Conservation (phyloP, 495 filamentous ascomycete species). For the Cetradonia linearis region DNA sequence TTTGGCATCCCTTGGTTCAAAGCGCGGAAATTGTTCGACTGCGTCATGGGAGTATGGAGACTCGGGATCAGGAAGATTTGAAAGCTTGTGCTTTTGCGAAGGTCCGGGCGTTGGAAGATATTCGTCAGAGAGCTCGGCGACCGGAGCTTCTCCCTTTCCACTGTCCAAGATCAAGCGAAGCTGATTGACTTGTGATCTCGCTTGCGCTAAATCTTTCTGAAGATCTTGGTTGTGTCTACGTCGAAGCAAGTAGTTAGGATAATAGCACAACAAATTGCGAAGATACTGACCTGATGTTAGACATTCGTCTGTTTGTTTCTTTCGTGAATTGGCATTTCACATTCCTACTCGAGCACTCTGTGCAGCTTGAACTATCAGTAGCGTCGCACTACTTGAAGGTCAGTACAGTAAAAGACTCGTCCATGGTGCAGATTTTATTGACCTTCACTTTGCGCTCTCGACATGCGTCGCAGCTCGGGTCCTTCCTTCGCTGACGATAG, state of each 20-base stretch:
- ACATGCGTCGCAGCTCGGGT: conserved; percentile 96
- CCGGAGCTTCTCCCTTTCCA: conserved; percentile 5
- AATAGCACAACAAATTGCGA: background rate
- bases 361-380: conserved; percentile 89
- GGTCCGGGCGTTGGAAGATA: conserved; percentile 19
- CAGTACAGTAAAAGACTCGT: conserved; percentile 12
- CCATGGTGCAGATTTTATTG: conserved; percentile 18
- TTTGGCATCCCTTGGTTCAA: conserved; percentile 16
- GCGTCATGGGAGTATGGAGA: conserved; percentile 11
- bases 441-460: conserved; percentile 96
- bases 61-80: conserved; percentile 54
- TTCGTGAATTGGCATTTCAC: conserved; percentile 99
- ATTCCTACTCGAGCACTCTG: conserved; percentile 87
- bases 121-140: conserved; percentile 8
- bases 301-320: conserved; percentile 97
- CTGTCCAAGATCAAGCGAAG: conserved; percentile 44
- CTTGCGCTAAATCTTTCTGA: conserved; percentile 74
- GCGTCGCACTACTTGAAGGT: conserved; percentile 64
- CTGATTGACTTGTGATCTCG: conserved; percentile 63
- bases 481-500: conserved; percentile 88
- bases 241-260: conserved; percentile 21
- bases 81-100: conserved; percentile 31
- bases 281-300: conserved; percentile 73
- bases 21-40: conserved; percentile 10
- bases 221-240: conserved; percentile 84